Base-by-base conservation (phyloP, 495 filamentous ascomycete species). In the Achaetomiella virescens region DNA sequence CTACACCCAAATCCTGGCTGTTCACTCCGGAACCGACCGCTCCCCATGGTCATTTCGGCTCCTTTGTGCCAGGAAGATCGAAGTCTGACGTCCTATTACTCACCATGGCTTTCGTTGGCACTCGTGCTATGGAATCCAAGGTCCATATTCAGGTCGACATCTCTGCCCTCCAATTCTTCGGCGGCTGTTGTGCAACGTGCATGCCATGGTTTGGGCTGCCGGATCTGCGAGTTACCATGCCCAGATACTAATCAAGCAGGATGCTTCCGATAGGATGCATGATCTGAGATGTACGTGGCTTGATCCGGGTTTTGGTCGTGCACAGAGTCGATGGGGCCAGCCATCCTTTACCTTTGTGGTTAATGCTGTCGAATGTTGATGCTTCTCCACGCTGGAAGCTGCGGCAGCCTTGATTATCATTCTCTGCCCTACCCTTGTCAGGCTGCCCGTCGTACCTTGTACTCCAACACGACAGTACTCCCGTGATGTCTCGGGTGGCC, bases 111-210 rank as follows among this genome's bases (percentile, higher is more conserved):
- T 71, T 63, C 69, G 65, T 70, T 50, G 59, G 57, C 60, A 40
- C 33, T 45, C 4, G 44, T 48, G 62, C 66, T 68, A 52, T 77
- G 74, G 71, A 70, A 63, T 69, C 66, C 54, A 64, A 69, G 74
- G 75, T 78, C 75, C 75, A 77, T 77, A 60, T 70, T 59, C 51
- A 58, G 70, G 74, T 63, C 70, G 58, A 77, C 70, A 77, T 74
- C n/a, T 53, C 22, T 44, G 1, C 27, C 22, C 17, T 33, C 15
- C 17, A 31, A n/a, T 20, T 22, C 5, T 14, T 12, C 29, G 40
- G n/a, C n/a, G n/a, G 22, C 35, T 29, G 52, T 12, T 48, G 52
- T 48, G 21, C 24, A n/a, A 55, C 44, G n/a, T 14, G 20, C 35
- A 24, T 40, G 33, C 43, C 43, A 48, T 55, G 52, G 31, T 40